Conservation (phyloP, 352 stramenopile species). For the Phytophthora tubulina region DNA sequence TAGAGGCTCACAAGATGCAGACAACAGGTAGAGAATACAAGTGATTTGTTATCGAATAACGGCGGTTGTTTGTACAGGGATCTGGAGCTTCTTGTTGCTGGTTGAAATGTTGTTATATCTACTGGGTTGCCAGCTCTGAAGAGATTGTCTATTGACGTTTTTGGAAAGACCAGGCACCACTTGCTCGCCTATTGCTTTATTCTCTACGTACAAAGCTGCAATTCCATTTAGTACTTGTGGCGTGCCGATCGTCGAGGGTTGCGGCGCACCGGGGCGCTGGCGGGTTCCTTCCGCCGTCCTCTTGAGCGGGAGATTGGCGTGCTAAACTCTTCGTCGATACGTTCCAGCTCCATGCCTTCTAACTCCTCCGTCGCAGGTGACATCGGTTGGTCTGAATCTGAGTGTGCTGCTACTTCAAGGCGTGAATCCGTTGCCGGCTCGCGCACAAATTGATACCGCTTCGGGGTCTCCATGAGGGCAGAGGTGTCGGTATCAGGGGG, state of each 20-base stretch:
- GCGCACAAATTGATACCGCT: conserved; percentile 82
- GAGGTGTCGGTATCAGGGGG: conserved; percentile 40
- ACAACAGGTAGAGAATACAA: conserved; percentile 16
- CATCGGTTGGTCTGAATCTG: conserved; percentile 37
- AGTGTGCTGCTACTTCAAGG: conserved; percentile 41
- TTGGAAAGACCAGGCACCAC: conserved; percentile 1
- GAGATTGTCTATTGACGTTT: conserved; percentile 29
- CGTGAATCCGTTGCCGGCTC: conserved; percentile 73
- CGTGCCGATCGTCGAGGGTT: conserved; percentile 78
- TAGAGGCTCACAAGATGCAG: neutral
- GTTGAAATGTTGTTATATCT: conserved; percentile 27
- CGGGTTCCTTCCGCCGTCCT: conserved; percentile 65
- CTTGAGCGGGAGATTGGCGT: conserved; percentile 67
- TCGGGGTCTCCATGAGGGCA: conserved; percentile 65
- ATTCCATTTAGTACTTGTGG: conserved; percentile 65
- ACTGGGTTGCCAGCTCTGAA: conserved; percentile 11
- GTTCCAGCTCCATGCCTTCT: conserved; percentile 77
- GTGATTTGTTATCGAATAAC: conserved; percentile 14
- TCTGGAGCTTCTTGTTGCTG: neutral
- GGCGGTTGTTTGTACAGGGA: conserved; percentile 3
- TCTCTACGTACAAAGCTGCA: conserved; percentile 23
- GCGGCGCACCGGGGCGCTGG: conserved; percentile 68
- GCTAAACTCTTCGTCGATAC: conserved; percentile 87
- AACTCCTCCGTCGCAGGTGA: conserved; percentile 74
- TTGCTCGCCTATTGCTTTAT: conserved; percentile 25